These are phyloP conservation scores for Halophytophthora polymorphica DNA, from an alignment of 352 stramenopile genomes.

Conservation along the genomic window DNA sequence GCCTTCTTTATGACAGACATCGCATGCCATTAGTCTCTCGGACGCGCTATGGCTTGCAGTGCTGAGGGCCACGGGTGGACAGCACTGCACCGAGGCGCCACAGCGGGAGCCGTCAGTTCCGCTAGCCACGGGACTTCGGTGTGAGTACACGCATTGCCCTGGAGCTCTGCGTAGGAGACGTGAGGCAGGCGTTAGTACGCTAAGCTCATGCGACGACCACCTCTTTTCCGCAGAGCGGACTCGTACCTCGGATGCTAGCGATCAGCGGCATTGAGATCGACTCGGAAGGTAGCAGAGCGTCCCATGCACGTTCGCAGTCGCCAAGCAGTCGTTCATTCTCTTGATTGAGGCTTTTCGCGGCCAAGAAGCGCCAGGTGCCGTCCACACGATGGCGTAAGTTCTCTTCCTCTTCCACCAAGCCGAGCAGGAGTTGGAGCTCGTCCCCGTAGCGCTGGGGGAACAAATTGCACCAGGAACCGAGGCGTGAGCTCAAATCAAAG, in stretches of 20 bases:
- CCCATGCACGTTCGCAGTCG: conserved; percentile 12
- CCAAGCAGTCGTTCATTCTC: conserved; percentile 10
- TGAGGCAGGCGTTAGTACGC: neutral
- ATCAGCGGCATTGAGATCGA: conserved; percentile 8
- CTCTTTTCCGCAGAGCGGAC: too few species aligned
- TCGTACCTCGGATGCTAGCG: conserved; percentile 17
- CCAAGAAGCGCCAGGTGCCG: conserved; percentile 19
- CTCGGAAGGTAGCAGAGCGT: conserved; percentile 13
- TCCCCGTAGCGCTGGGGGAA: conserved; percentile 17
- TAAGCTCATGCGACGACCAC: neutral
- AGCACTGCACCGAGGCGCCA: conserved; percentile 1
- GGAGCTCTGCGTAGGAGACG: neutral
- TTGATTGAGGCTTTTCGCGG: conserved; percentile 11
- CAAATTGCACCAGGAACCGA: too few species aligned
- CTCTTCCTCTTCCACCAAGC: conserved; percentile 31
- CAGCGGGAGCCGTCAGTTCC: too few species aligned
- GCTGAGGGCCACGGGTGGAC: conserved; percentile 14
- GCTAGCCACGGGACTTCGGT: too few species aligned
- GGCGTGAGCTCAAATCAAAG: too few species aligned
- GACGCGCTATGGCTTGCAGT: conserved; percentile 1
- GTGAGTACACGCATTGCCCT: neutral
- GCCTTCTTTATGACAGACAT: neutral
- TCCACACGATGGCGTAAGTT: conserved; percentile 16
- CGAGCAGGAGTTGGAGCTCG: conserved; percentile 26
- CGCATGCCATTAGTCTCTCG: neutral